phyloP scores from a whole-genome alignment of 495 filamentous ascomycete genomes.

The Sporormia fimetaria region DNA sequence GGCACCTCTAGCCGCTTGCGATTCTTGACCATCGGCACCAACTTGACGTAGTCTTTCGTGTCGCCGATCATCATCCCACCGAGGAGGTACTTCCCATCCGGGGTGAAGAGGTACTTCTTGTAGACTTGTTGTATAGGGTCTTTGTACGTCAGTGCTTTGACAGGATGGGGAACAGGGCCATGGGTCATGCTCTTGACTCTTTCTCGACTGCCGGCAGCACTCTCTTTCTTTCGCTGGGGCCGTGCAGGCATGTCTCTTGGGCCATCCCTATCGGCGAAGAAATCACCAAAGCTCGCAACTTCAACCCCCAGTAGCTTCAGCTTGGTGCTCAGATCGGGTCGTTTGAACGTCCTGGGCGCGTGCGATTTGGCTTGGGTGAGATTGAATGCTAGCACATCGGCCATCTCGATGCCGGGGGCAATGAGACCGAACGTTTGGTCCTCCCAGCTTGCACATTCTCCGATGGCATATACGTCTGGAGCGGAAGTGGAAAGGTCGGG shows the following conservation, averaged over 20 bases:
- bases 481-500: conserved; percentile 61
- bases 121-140: conserved; percentile 92
- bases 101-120: conserved; percentile 90
- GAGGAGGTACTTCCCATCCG: conserved; percentile 84
- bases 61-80: conserved; percentile 99
- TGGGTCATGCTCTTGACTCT: conserved; percentile 42
- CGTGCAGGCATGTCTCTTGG: conserved; percentile 59
- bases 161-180: conserved; percentile 43
- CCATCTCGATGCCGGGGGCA: conserved; percentile 92
- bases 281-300: conserved; percentile 92
- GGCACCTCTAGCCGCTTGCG: conserved; percentile 75
- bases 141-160: conserved; percentile 84
- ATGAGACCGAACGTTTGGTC: conserved; percentile 90
- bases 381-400: conserved; percentile 90
- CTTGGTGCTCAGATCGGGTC: conserved; percentile 88
- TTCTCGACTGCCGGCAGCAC: conserved; percentile 31
- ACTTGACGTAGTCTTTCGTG: conserved; percentile 84
- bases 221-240: conserved; percentile 31
- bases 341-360: conserved; percentile 57
- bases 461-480: conserved; percentile 75
- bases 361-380: conserved; percentile 73
- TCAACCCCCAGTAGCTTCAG: conserved; percentile 88
- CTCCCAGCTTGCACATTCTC: conserved; percentile 92
- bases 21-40: conserved; percentile 87
- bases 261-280: conserved; percentile 86